A percentile compares a stretch with the other conserved stretches of the same genome.
Conservation (phyloP, 129 eudicot genomes). For the Saussurea involucrata region DNA sequence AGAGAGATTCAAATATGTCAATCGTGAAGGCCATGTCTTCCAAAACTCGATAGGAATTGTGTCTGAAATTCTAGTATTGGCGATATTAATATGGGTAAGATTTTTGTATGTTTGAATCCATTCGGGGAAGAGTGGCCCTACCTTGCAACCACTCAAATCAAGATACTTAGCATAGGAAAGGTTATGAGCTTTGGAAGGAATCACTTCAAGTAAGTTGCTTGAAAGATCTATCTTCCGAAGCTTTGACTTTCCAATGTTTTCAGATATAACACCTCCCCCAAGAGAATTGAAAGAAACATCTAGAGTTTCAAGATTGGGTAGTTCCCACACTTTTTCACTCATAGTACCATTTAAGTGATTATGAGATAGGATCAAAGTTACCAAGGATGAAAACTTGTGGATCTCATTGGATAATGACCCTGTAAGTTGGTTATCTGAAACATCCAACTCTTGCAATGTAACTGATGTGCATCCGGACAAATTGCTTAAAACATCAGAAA, state of each 20-base stretch:
- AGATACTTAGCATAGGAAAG: neutral
- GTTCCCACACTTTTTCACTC: neutral
- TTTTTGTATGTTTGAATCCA: slow-evolving; percentile 29
- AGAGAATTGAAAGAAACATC: neutral
- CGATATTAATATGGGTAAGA: slow-evolving; percentile 10
- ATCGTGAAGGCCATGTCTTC: slow-evolving; percentile 10
- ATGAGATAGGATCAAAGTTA: neutral
- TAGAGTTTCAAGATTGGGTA: neutral
- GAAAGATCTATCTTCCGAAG: neutral
- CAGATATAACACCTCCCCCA: neutral
- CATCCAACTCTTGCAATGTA: neutral
- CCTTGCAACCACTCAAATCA: slow-evolving; percentile 7
- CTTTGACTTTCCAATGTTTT: neutral
- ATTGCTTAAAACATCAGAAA: neutral
- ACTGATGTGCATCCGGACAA: neutral
- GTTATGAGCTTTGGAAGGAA: slow-evolving; percentile 1
- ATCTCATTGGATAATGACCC: neutral
- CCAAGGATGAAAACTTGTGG: neutral
- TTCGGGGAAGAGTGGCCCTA: slow-evolving; percentile 30
- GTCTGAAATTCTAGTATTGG: slow-evolving; percentile 22
- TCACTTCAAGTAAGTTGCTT: neutral
- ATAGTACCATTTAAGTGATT: slow-evolving; percentile 12
- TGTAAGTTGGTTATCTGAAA: neutral
- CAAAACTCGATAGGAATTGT: slow-evolving; percentile 26
- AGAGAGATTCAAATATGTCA: slow-evolving; percentile 13